Evolutionary conservation across 331 rosid species (phyloP), one percentile per base, ranked within the genome.

Genomic region (Cydonia oblonga): DNA sequence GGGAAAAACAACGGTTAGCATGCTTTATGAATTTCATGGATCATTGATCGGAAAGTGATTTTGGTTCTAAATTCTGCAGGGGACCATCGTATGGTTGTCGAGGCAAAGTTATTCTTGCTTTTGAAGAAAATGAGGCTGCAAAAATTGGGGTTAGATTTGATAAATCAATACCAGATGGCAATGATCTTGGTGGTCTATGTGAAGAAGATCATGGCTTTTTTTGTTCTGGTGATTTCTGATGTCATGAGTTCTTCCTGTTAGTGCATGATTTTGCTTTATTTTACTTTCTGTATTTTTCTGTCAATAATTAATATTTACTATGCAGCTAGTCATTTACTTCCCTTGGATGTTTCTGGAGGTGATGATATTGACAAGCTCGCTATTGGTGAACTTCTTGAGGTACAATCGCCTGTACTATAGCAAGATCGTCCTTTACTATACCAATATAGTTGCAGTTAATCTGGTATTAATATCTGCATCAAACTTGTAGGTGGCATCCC

Each of bases 141-240:
- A 93, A 91, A 89, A 84, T 93, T 81, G 98, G 98, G 64, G 98
- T 93, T 80, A 80, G 96, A 80, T 93, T 93, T 84, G 98, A 93
- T 69, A 89, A 91, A 80, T 84, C 96, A 63, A 86, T 93, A 81
- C 89, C 87, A 49, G 98, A 93, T 80, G 98, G 98, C 30, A 93
- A 89, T 79, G 88, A 93, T 77, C 96, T 93, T 63, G 98, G 98
- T 29, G 98, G 98, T 53, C 90, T 69, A 76, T 90, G 97, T 30
- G 97, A 93, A 82, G 90, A 83, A 61, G 96, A 85, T 77, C 98
- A 70, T 69, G 98, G 98, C 11, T 93, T 91, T 86, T 93, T 93
- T 77, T 93, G 97, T 83, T 84, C 92, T 61, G 92, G 97, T 93
- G 82, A 80, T 75, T 74, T 49, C 73, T 81, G 22, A 28, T n/a